phyloP scores from a whole-genome alignment of 1,139 yeast genomes.

The Keqinozyma sinolaborantium region DNA sequence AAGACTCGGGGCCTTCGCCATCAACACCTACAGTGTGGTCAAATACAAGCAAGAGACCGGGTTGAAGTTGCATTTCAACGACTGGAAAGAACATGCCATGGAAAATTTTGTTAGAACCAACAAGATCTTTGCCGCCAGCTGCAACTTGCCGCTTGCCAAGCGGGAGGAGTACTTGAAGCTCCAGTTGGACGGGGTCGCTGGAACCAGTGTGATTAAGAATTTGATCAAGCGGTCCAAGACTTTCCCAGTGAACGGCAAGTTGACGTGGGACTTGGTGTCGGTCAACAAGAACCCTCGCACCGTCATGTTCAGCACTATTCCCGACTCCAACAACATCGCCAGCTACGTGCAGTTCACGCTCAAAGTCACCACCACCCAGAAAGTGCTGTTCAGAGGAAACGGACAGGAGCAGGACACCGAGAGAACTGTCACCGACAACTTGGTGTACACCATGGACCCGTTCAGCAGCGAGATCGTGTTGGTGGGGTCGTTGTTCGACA shows the following conservation, averaged over 20 bases:
- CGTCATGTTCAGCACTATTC: conserved; percentile 54
- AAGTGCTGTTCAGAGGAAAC: conserved; percentile 44
- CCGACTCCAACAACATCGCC: conserved; percentile 68
- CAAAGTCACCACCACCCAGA: conserved; percentile 71
- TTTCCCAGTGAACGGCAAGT: conserved; percentile 56
- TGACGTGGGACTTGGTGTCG: conserved; percentile 75
- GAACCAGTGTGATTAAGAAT: conserved; percentile 29
- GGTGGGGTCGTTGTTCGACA: conserved; percentile 82
- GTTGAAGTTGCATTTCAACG: conserved; percentile 33
- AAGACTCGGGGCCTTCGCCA: conserved; percentile 38
- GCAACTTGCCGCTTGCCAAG: conserved; percentile 26
- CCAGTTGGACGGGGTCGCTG: conserved; percentile 32
- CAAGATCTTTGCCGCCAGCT: conserved; percentile 42
- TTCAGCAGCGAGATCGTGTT: conserved; percentile 60
- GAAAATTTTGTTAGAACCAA: conserved; percentile 40
- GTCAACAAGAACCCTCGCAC: conserved; percentile 72
- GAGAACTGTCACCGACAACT: conserved; percentile 65
- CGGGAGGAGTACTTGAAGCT: conserved; percentile 25
- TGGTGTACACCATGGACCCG: conserved; percentile 76
- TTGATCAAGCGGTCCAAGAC: conserved; percentile 26
- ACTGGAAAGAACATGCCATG: conserved; percentile 44
- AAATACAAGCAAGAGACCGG: conserved; percentile 41
- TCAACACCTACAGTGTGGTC: conserved; percentile 40
- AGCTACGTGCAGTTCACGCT: conserved; percentile 74
- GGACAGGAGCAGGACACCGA: conserved; percentile 37